phyloP scores from a whole-genome alignment of 345 rosid genomes.

The Moringa oleifera region DNA sequence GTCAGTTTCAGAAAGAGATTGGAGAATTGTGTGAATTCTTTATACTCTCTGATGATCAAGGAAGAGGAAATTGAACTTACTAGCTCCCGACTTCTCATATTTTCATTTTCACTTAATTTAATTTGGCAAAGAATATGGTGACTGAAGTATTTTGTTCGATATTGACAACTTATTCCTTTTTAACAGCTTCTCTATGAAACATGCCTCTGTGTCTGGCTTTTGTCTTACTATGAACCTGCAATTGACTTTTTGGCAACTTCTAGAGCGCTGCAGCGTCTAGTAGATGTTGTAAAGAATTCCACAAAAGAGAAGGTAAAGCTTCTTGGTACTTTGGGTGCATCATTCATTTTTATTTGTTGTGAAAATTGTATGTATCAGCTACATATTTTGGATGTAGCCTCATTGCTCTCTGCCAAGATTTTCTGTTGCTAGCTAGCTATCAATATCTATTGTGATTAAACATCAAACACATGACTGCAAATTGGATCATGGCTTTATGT shows the following conservation, averaged over 20 bases:
- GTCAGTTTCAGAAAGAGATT: neutral
- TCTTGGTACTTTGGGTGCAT: neutral
- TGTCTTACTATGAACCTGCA: constrained; percentile 92
- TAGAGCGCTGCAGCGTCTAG: constrained; percentile 66
- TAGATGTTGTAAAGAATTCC: constrained; percentile 82
- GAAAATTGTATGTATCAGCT: too few relatives aligned
- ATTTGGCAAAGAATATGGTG: neutral
- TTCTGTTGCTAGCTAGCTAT: too few relatives aligned
- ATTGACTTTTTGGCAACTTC: constrained; percentile 83
- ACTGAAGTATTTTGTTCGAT: neutral
- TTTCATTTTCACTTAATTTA: neutral
- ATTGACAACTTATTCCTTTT: constrained; percentile 12
- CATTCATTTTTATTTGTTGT: too few relatives aligned
- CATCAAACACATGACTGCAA: neutral
- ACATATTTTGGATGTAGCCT: too few relatives aligned
- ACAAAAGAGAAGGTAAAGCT: constrained; percentile 85
- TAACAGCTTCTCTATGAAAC: constrained; percentile 94
- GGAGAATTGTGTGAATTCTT: neutral
- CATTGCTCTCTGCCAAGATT: too few relatives aligned
- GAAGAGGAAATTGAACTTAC: neutral
- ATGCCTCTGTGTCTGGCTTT: constrained; percentile 90
- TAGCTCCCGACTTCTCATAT: neutral
- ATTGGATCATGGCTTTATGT: too few relatives aligned
- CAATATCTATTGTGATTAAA: too few relatives aligned
- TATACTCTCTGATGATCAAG: neutral